These are phyloP conservation scores for Exophiala oligosperma DNA, from an alignment of 2,329 filamentous ascomycete species.

Conservation along the genomic window DNA sequence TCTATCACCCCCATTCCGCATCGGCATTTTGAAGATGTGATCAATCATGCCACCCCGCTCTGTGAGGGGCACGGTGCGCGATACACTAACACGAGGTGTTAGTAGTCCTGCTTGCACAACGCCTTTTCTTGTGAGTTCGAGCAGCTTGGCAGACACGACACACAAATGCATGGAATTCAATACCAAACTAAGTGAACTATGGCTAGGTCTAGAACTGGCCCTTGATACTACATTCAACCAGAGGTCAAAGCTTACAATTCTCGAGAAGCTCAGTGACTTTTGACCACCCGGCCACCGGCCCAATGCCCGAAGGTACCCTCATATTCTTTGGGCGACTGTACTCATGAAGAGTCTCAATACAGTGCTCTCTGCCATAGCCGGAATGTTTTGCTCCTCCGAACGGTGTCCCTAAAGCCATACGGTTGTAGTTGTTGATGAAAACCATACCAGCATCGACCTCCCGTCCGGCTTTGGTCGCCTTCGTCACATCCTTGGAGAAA, in stretches of 20 bases:
- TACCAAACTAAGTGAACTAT: too few relatives aligned
- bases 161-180: too few relatives aligned
- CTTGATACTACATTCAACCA: background rate
- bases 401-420: conserved; percentile 34
- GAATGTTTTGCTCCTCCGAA: conserved; percentile 78
- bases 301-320: conserved; percentile 6
- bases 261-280: background rate
- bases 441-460: conserved; percentile 59
- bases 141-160: too few relatives aligned
- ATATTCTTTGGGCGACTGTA: conserved; percentile 65
- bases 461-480: conserved; percentile 53
- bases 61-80: too few relatives aligned
- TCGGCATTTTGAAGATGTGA: too few relatives aligned
- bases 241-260: background rate
- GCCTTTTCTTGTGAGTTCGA: too few relatives aligned
- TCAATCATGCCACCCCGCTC: too few relatives aligned
- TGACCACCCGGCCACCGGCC: too few relatives aligned
- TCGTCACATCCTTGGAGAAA: conserved; percentile 54
- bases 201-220: too few relatives aligned
- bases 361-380: conserved; percentile 73
- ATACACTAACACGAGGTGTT: too few relatives aligned
- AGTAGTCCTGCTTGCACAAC: too few relatives aligned
- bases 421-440: conserved; percentile 56
- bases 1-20: too few relatives aligned
- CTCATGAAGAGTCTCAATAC: conserved; percentile 55